A percentile compares a stretch with the other conserved stretches of the same genome.
phyloP scores from a whole-genome alignment of 371 early-diverging fungal species.

The Rhizopus stolonifer region DNA sequence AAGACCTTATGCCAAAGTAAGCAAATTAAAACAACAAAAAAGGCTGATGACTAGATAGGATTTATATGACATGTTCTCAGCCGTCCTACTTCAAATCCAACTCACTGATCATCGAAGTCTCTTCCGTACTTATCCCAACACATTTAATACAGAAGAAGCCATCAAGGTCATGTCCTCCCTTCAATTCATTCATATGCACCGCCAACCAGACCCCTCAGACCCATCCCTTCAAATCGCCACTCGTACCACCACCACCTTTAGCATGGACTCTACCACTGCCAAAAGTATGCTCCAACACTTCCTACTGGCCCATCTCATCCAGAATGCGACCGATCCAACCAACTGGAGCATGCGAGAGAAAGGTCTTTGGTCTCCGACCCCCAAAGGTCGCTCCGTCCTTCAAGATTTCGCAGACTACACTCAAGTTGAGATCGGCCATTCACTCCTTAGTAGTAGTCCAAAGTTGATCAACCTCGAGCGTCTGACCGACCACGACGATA shows the following conservation, averaged over 20 bases:
- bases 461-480: slow-evolving; percentile 36
- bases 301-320: slow-evolving; percentile 52
- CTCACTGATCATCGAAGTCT: slow-evolving; percentile 45
- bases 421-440: slow-evolving; percentile 27
- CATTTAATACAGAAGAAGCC: slow-evolving; percentile 63
- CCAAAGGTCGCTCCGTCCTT: slow-evolving; percentile 58
- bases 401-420: slow-evolving; percentile 49
- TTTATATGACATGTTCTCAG: slow-evolving; percentile 46
- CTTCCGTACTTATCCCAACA: slow-evolving; percentile 55
- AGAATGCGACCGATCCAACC: slow-evolving; percentile 49
- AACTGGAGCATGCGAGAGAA: slow-evolving; percentile 50
- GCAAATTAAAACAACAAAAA: background rate
- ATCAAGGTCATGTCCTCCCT: slow-evolving; percentile 48
- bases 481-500: slow-evolving; percentile 32
- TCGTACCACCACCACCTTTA: slow-evolving; percentile 56
- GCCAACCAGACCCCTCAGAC: slow-evolving; percentile 52
- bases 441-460: slow-evolving; percentile 2
- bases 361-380: slow-evolving; percentile 54
- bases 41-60: slow-evolving; percentile 25
- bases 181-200: slow-evolving; percentile 54
- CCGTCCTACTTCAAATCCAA: slow-evolving; percentile 39
- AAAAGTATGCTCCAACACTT: slow-evolving; percentile 59
- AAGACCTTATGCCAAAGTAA: slow-evolving; percentile 36
- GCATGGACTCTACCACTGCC: slow-evolving; percentile 55
- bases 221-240: slow-evolving; percentile 40